Evolutionary conservation across 2,329 filamentous ascomycete species (phyloP), one percentile per base, ranked within the genome.

Genomic region (Ascochyta clinopodiicola): DNA sequence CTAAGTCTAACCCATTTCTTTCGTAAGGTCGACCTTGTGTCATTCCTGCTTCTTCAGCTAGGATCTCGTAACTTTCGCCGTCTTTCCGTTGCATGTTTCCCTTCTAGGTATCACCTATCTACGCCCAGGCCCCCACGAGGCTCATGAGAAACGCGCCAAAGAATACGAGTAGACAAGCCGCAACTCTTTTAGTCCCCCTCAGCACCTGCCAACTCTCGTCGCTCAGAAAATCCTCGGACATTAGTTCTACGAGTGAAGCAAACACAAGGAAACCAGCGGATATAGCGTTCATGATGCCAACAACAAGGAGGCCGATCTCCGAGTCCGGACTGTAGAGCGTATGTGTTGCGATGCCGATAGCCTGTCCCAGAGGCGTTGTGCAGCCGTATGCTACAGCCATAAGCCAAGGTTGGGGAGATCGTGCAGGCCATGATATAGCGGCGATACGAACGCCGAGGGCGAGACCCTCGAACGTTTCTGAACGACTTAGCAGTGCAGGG

Each of bases 231-330:
- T 96, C 92, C 75, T 96, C 91, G 0, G 91, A 89, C 42, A 96
- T 81, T 19, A 96, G 81, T 77, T 96, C 91, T 4, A 96, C 92
- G 38, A 96, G 78, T 0, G 90, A 91, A 0, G 92, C 91, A 71
- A 94, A 96, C 3, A 96, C 80, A 25, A 96, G 76, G 45, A 96
- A 79, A 0, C 92, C 92, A 45, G 88, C 88, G 9, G 89, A 92
- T 46, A 96, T 89, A 35, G 90, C 91, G 68, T 96, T 96, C 83
- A 94, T 95, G 70, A 93, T 86, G 7, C 92, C 92, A 6, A 96
- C 91, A 78, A 94, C 88, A 24, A 96, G 78, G 43, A 96, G 77
- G 0, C 92, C 91, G 0, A 86, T 85, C 69, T 91, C 84, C 66
- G 88, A 91, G 65, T 85, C 83, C 1, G 92, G 91, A 62, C 92